A percentile compares a stretch with the other conserved stretches of the same genome.
Conservation (phyloP, 176 grass and related monocot genomes). For the Oryza meyeriana region DNA sequence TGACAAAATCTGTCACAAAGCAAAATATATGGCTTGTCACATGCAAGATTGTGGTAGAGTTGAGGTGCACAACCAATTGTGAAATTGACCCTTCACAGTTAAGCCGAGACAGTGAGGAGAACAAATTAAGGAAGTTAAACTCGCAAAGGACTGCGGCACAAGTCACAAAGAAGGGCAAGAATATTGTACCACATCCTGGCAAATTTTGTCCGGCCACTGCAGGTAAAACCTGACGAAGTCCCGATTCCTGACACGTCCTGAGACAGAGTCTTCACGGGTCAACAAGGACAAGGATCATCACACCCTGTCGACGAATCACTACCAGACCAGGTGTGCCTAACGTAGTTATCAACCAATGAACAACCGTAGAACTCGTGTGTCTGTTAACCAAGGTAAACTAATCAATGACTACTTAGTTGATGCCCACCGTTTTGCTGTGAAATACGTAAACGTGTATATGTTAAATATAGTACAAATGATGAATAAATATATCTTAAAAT, state of each 20-base stretch:
- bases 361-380: not conserved
- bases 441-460: too few relatives aligned
- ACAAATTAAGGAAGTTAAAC: not conserved
- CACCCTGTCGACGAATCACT: not conserved
- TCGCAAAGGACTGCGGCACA: not conserved
- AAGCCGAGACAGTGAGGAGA: not conserved
- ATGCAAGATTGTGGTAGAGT: not conserved
- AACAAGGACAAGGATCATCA: slow-evolving; percentile 26
- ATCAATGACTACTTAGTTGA: too few relatives aligned
- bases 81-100: not conserved
- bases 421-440: too few relatives aligned
- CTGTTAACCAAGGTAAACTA: too few relatives aligned
- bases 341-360: not conserved
- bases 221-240: not conserved
- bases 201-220: not conserved
- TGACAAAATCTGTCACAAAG: not conserved
- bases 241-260: not conserved
- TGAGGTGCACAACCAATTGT: too few relatives aligned
- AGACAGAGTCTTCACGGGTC: slow-evolving; percentile 39
- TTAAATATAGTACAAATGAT: too few relatives aligned
- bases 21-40: not conserved
- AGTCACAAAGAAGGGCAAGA: not conserved
- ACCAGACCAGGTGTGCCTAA: not conserved
- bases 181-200: not conserved
- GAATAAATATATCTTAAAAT: too few relatives aligned